Evolutionary conservation across 2,329 filamentous ascomycete species (phyloP), one percentile per base, ranked within the genome.

Genomic region (Fusarium anthophilum): DNA sequence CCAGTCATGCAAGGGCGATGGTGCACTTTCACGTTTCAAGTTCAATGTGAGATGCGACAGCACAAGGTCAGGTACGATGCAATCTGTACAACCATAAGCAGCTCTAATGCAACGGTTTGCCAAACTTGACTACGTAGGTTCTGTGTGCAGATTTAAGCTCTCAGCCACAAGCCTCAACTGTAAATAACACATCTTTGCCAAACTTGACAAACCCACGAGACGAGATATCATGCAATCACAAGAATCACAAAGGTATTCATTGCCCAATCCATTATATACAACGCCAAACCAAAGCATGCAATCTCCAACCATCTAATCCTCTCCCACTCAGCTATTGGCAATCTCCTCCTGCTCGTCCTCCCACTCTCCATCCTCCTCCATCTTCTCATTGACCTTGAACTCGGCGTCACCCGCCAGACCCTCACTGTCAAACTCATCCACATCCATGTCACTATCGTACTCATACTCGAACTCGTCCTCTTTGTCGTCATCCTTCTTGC

Each of bases 341-440:
- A 82, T 83, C 72, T 86, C 84, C 45, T 84, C 80, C 63, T 85
- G 81, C 72, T 88, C 86, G 37, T 88, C 86, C 75, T 89, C 86
- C 86, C 86, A 89, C 45, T 88, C 86, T 8, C 83, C 86, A 1
- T 85, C 83, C 30, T 87, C 82, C 55, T 88, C 87, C 82, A 86
- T 86, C 66, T 79, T 78, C 69, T 87, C 84, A 59, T 88, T 87
- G 32, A 85, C 80, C 76, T 83, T 83, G 77, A 83, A 86, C 81
- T 85, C 88, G 53, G 80, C 87, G 78, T 84, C 88, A 41, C 85
- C 88, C 48, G 79, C 87, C 73, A 85, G 79, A 17, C 83, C 87
- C 76, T 86, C 87, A 68, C 85, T 88, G 71, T 87, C 88, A 63
- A 88, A 85, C 7, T 84, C 85, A 10, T 88, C 86, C 41, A 85